Percentiles rank a stretch among this genome's conserved stretches.
phyloP scores from a whole-genome alignment of 176 grass and related monocot species.

The Panicum miliaceum region DNA sequence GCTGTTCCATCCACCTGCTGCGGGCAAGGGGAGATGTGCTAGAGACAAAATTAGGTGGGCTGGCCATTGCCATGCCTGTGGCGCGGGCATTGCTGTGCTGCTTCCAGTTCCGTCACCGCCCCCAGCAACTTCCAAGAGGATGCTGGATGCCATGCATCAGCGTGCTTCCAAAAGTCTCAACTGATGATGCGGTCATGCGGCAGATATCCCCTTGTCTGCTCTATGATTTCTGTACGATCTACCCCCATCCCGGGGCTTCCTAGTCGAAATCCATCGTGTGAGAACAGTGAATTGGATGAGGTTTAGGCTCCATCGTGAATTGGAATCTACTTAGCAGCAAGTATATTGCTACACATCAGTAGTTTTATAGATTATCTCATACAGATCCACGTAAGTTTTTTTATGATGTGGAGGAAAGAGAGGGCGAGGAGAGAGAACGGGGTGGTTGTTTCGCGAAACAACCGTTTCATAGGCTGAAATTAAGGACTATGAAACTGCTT shows the following conservation, averaged over 20 bases:
- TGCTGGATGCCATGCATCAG: background rate
- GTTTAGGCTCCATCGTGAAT: no score
- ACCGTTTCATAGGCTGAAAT: no score
- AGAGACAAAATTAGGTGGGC: conserved; percentile 31
- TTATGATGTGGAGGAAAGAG: no score
- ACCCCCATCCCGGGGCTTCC: background rate
- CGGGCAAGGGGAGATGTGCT: background rate
- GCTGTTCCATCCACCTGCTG: conserved; percentile 27
- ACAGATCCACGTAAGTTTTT: no score
- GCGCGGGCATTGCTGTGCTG: conserved; percentile 5
- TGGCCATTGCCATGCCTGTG: no score
- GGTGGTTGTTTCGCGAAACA: no score
- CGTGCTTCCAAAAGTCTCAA: conserved; percentile 19
- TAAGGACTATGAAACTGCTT: no score
- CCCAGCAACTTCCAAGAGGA: background rate
- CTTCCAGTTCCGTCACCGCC: background rate
- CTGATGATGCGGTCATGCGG: conserved; percentile 12
- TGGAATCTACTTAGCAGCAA: no score
- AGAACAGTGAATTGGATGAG: background rate
- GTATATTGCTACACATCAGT: no score
- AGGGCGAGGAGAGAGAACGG: no score
- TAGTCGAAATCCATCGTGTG: background rate
- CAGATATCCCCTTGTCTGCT: background rate
- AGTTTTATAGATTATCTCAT: no score
- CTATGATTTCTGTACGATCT: background rate